Base-by-base conservation (phyloP, 768 basidiomycete genomes). In the Glaciozyma antarctica region DNA sequence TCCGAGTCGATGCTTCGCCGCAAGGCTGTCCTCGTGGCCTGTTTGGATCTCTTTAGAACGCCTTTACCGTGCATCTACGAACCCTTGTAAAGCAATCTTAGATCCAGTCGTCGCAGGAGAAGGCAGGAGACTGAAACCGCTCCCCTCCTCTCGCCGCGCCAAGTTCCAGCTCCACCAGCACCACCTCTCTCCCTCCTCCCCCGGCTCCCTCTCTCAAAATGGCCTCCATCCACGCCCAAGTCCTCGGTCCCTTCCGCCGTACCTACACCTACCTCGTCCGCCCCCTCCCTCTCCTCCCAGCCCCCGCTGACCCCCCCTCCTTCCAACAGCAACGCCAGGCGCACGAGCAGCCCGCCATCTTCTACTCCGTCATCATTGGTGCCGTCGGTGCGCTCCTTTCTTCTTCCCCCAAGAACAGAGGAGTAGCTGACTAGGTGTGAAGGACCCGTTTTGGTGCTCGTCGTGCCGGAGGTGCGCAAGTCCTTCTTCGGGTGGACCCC, bases 381-480 rank as follows among this genome's bases (percentile, higher is more conserved):
- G 55, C 55, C 51, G 52, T 71, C 58, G 70, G 70, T 61, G 21
- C 44, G 70, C 52, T 24, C 19, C 24, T 3, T 22, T 19, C n/a
- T 21, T n/a, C 12, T 45, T 38, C 34, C n/a, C n/a, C n/a, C n/a
- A n/a, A 15, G 3, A 5, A 0, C 12, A 6, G 19, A 5, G 34
- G 19, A 2, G 22, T 5, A 13, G 16, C 13, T 7, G n/a, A 17
- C 9, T 4, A 17, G 5, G 26, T 17, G 52, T 30, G n/a, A 60
- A 74, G 73, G 72, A 22, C 73, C 72, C 10, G 58, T 67, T 19
- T 58, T 67, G 4, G 73, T 74, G 48, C 45, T 74, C 8, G 60
- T 65, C 26, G 70, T 74, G 12, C 73, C 73, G 0, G 62, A 66
- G 22, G 64, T 72, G 21, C 64, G 73, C 60, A 72, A 69, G 65